Evolutionary conservation across 2,329 filamentous ascomycete genomes (phyloP).

Genomic region (Xylariomycetidae sp.): DNA sequence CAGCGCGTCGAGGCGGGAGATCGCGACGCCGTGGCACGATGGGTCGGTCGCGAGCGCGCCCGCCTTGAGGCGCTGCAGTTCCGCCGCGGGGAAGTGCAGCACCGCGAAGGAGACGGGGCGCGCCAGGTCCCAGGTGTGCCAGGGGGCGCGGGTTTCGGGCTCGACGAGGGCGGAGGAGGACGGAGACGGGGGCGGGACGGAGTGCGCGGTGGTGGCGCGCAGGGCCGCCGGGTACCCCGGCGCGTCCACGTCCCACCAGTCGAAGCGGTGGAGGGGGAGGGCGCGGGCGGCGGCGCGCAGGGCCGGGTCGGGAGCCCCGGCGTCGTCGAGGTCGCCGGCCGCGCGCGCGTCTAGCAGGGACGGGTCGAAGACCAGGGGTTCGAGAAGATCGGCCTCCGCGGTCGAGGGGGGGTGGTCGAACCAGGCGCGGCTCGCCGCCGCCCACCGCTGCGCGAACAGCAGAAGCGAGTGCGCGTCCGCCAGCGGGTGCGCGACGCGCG

Average conservation of each 20-base stretch:
- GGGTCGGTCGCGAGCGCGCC: constrained; percentile 8
- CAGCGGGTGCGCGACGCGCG: constrained; percentile 37
- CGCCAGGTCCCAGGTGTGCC: constrained; percentile 35
- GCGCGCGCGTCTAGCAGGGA: constrained; percentile 31
- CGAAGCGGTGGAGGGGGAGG: constrained; percentile 39
- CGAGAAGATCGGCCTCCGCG: background rate
- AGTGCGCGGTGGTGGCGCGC: constrained; percentile 17
- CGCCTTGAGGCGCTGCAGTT: constrained; percentile 30
- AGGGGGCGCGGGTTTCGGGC: constrained; percentile 30
- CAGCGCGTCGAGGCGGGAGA: constrained; percentile 39
- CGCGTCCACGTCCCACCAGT: constrained; percentile 36
- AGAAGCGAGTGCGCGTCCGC: constrained; percentile 38
- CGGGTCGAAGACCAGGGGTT: constrained; percentile 36
- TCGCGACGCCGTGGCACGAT: constrained; percentile 4
- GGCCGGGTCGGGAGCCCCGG: constrained; percentile 6
- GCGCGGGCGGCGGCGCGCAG: constrained; percentile 23
- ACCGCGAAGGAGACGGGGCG: constrained; percentile 26
- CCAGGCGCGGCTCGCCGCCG: constrained; percentile 20
- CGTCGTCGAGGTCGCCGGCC: constrained; percentile 13
- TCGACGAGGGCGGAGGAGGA: constrained; percentile 14
- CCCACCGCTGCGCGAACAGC: constrained; percentile 37
- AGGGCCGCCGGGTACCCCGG: constrained; percentile 25
- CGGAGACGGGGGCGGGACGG: constrained; percentile 19
- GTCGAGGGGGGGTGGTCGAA: constrained; percentile 2
- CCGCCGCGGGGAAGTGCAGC: constrained; percentile 31